Percentiles rank a stretch among this genome's conserved stretches.
Conservation (phyloP, 805 yeast genomes). For the Candida hispaniensis region DNA sequence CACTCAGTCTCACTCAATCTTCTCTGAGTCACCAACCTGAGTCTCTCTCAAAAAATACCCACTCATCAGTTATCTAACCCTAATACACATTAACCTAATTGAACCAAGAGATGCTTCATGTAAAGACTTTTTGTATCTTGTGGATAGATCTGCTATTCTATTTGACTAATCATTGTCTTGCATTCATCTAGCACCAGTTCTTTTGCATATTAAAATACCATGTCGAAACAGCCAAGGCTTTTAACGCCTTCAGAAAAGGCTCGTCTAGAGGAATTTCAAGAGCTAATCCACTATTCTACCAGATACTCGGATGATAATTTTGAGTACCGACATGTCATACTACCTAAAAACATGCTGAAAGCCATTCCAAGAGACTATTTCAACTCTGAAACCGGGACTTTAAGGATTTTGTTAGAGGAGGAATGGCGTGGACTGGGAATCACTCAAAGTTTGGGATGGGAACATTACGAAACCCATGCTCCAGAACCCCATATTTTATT, state of each 20-base stretch:
- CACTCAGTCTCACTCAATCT: too few species aligned
- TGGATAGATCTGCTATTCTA: too few species aligned
- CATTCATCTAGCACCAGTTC: too few species aligned
- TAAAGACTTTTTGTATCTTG: too few species aligned
- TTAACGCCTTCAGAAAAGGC: constrained; percentile 76
- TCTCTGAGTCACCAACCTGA: too few species aligned
- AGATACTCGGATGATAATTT: constrained; percentile 83
- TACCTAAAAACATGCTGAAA: constrained; percentile 92
- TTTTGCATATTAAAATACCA: too few species aligned
- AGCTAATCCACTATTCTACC: constrained; percentile 87
- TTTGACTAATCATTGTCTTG: too few species aligned
- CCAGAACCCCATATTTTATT: constrained; percentile 96
- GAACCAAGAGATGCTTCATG: too few species aligned
- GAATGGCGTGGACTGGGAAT: constrained; percentile 99
- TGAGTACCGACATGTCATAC: constrained; percentile 93
- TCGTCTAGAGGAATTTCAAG: constrained; percentile 82
- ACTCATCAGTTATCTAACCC: too few species aligned
- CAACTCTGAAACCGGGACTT: constrained; percentile 85
- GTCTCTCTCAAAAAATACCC: too few species aligned
- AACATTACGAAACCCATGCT: constrained; percentile 93
- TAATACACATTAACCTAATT: too few species aligned
- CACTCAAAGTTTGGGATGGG: constrained; percentile 97
- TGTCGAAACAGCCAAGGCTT: constrained; percentile 38
- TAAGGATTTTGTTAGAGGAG: constrained; percentile 81
- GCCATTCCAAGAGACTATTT: constrained; percentile 91